These are phyloP conservation scores for Xylariaceae sp. DNA, from an alignment of 2,329 filamentous ascomycete genomes.

Conservation along the genomic window DNA sequence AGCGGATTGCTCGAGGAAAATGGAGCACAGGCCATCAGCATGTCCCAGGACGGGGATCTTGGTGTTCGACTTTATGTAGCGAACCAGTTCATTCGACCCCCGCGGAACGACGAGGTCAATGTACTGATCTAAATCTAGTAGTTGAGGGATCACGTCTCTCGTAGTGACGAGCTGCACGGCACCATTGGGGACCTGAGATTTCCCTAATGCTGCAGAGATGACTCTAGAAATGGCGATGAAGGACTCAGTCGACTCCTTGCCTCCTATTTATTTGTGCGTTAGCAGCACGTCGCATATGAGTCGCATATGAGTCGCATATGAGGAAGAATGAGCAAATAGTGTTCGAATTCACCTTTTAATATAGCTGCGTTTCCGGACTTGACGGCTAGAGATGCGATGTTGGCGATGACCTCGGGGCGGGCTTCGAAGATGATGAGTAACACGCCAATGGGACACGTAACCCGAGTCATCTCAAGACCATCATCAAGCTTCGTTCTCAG, in stretches of 20 bases:
- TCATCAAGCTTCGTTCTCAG: constrained; percentile 83
- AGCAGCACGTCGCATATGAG: background rate
- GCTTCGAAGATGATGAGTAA: constrained; percentile 98
- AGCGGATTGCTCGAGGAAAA: constrained; percentile 77
- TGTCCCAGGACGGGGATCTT: constrained; percentile 95
- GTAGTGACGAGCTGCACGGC: constrained; percentile 93
- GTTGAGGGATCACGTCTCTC: constrained; percentile 78
- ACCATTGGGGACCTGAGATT: constrained; percentile 71
- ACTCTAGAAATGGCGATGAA: constrained; percentile 84
- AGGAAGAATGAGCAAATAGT: background rate
- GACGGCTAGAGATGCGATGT: constrained; percentile 90
- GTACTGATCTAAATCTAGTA: constrained; percentile 78
- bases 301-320: background rate
- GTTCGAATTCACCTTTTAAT: constrained; percentile 62
- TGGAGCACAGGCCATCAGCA: constrained; percentile 85
- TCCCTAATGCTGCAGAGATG: constrained; percentile 70
- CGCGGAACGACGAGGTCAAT: constrained; percentile 95
- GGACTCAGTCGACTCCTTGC: constrained; percentile 93
- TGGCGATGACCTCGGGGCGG: constrained; percentile 94
- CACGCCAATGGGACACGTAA: constrained; percentile 94
- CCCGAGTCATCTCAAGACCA: constrained; percentile 74
- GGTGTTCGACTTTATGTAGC: constrained; percentile 83
- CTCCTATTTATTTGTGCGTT: constrained; percentile 46
- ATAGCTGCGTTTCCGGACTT: constrained; percentile 98
- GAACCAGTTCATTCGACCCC: constrained; percentile 83